Evolutionary conservation across 148 eudicot genomes (phyloP).

Genomic region (Fallopia convolvulus): DNA sequence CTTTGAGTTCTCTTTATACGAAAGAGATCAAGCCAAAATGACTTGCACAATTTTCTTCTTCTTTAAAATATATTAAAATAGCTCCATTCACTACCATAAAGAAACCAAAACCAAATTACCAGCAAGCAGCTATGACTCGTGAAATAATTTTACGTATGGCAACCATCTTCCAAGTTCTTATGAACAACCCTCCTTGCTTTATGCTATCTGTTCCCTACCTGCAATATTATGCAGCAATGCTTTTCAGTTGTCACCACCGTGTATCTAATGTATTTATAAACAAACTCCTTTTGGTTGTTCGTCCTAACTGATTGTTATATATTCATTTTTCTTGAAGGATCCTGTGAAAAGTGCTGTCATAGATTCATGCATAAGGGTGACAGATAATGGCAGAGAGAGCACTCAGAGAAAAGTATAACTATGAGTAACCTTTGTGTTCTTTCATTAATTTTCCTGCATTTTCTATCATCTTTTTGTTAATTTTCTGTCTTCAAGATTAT

Average conservation of each 20-base stretch:
- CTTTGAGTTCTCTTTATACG: background rate
- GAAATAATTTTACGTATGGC: background rate
- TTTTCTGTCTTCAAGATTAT: background rate
- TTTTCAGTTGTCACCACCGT: background rate
- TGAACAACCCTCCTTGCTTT: background rate
- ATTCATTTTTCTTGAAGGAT: constrained; percentile 24
- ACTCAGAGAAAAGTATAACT: constrained; percentile 44
- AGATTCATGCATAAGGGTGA: constrained; percentile 56
- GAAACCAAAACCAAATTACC: background rate
- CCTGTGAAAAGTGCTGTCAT: constrained; percentile 47
- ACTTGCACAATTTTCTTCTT: background rate
- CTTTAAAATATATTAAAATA: too few relatives aligned
- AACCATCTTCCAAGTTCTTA: background rate
- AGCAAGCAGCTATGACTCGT: background rate
- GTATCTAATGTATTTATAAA: background rate
- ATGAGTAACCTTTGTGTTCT: background rate
- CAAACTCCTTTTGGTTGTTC: background rate
- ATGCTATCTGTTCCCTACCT: background rate
- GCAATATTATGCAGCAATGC: background rate
- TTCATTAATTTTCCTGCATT: background rate
- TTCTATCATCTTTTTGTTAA: background rate
- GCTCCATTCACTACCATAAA: background rate
- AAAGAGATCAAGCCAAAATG: background rate
- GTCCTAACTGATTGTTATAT: background rate
- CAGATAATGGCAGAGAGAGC: constrained; percentile 53